Percentiles rank a stretch among this genome's conserved stretches.
Conservation (phyloP, 2,329 filamentous ascomycete genomes). For the Xylariales sp. region DNA sequence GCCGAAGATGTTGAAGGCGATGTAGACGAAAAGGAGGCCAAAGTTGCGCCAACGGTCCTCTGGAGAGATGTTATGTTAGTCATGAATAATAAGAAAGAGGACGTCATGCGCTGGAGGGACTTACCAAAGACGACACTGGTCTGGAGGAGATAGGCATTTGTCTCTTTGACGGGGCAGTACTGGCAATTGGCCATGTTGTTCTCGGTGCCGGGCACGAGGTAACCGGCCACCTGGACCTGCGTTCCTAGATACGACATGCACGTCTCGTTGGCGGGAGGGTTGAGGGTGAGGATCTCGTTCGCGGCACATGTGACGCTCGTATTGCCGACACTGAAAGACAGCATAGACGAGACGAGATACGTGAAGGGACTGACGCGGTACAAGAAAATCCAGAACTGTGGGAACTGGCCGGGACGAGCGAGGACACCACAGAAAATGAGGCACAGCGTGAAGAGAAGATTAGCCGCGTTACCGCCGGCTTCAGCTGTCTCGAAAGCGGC, state of each 20-base stretch:
- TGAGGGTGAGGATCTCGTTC: constrained; percentile 73
- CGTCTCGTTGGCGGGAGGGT: constrained; percentile 63
- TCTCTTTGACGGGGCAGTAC: constrained; percentile 54
- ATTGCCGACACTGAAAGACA: constrained; percentile 72
- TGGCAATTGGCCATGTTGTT: constrained; percentile 57
- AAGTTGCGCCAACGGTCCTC: constrained; percentile 67
- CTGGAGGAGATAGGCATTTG: constrained; percentile 53
- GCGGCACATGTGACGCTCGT: constrained; percentile 68
- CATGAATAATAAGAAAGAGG: neutral
- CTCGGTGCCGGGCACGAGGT: constrained; percentile 52
- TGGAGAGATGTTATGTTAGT: constrained; percentile 35
- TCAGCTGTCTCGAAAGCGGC: constrained; percentile 80
- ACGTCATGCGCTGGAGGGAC: constrained; percentile 17
- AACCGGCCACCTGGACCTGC: constrained; percentile 60
- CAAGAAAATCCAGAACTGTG: constrained; percentile 82
- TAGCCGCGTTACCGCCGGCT: constrained; percentile 79
- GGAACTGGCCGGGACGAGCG: constrained; percentile 69
- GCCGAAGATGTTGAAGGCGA: constrained; percentile 64
- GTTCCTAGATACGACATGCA: constrained; percentile 66
- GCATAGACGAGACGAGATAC: constrained; percentile 75
- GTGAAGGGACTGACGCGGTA: constrained; percentile 80
- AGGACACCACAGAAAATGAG: constrained; percentile 83
- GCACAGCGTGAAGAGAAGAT: constrained; percentile 77
- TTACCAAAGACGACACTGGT: constrained; percentile 58
- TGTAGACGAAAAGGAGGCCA: constrained; percentile 65